Evolutionary conservation across 1,284 basidiomycete genomes (phyloP).

Genomic region (Trametes hirsuta): DNA sequence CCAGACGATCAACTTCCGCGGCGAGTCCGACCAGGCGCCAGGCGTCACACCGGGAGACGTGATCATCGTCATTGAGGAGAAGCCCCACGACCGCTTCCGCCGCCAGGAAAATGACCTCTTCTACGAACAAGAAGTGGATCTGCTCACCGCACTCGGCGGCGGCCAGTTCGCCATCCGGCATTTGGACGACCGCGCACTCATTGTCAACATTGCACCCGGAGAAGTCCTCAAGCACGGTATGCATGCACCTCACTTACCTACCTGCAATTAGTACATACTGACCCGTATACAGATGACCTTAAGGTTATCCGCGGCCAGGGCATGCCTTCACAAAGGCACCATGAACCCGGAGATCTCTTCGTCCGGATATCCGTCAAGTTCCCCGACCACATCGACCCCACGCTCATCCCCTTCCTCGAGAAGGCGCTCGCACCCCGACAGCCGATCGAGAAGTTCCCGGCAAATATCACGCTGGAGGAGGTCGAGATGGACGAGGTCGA

Average conservation of each 20-base stretch:
- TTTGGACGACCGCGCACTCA: slow-evolving; percentile 88
- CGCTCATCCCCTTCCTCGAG: slow-evolving; percentile 80
- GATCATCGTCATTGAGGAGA: slow-evolving; percentile 97
- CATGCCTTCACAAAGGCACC: slow-evolving; percentile 98
- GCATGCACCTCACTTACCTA: slow-evolving; percentile 27
- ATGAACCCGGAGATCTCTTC: slow-evolving; percentile 94
- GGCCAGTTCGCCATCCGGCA: slow-evolving; percentile 93
- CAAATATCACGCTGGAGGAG: slow-evolving; percentile 81
- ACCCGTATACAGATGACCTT: slow-evolving; percentile 62
- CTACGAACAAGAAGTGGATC: slow-evolving; percentile 88
- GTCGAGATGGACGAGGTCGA: slow-evolving; percentile 86
- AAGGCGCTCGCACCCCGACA: slow-evolving; percentile 84
- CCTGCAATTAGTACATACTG: neutral
- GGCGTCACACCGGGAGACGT: slow-evolving; percentile 93
- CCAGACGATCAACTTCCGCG: slow-evolving; percentile 92
- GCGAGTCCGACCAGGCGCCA: slow-evolving; percentile 97
- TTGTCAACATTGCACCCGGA: slow-evolving; percentile 87
- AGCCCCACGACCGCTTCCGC: slow-evolving; percentile 76
- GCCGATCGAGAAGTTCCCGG: slow-evolving; percentile 70
- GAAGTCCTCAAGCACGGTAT: slow-evolving; percentile 94
- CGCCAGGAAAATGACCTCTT: slow-evolving; percentile 91
- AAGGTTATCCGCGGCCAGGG: slow-evolving; percentile 95
- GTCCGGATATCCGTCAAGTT: slow-evolving; percentile 89
- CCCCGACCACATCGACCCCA: slow-evolving; percentile 81
- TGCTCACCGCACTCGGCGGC: slow-evolving; percentile 93